phyloP scores from a whole-genome alignment of 2,329 filamentous ascomycete genomes.

The Apiospora phragmitis region DNA sequence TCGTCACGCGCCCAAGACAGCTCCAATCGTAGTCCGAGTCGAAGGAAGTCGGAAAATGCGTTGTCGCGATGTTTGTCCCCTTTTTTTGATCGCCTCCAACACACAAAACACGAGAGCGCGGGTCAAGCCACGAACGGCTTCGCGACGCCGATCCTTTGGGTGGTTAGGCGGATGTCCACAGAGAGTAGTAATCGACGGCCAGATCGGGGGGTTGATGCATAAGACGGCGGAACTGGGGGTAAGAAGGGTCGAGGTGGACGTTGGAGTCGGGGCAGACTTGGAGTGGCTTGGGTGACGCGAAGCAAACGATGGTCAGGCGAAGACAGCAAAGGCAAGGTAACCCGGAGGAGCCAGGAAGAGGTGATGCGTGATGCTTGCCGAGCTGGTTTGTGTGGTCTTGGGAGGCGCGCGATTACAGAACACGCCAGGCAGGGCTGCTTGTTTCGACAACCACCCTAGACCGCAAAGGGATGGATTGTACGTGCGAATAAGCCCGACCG shows the following conservation, averaged over 20 bases:
- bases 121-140: conserved; percentile 1
- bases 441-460: neutral
- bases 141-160: neutral
- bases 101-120: conserved; percentile 5
- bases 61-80: neutral
- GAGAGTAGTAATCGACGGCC: neutral
- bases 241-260: neutral
- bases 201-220: conserved; percentile 8
- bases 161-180: conserved; percentile 3
- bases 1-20: neutral
- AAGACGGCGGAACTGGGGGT: neutral
- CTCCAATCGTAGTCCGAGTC: neutral
- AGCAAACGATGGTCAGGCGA: neutral
- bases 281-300: neutral
- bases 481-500: conserved; percentile 1
- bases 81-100: neutral
- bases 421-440: conserved; percentile 8
- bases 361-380: conserved; percentile 6
- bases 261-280: neutral
- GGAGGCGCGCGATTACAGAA: conserved; percentile 8
- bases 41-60: neutral
- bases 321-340: neutral
- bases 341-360: neutral
- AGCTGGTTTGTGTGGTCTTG: conserved; percentile 1
- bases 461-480: neutral